Evolutionary conservation across 805 yeast species (phyloP), one percentile per base, ranked within the genome.

Genomic region (Monosporozyma aerobia): DNA sequence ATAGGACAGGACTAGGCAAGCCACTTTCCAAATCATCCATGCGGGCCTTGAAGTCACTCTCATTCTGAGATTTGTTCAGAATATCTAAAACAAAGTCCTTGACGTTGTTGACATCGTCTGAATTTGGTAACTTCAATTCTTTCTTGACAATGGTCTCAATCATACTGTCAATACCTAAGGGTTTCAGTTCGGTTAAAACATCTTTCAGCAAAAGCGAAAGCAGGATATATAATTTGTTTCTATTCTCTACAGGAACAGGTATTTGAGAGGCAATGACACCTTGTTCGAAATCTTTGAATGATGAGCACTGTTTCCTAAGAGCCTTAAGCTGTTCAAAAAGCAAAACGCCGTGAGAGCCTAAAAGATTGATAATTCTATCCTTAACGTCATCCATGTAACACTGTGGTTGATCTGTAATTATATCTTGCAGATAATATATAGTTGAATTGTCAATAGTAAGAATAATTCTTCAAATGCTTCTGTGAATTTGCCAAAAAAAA

Each of bases 81-180:
- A 63, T 55, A 44, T 60, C 54, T 2, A 56, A 19, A 2, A 65
- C 51, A 44, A 64, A 65, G 3, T 63, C 61, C 19, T 56, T 59
- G 6, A 67, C 65, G 9, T 59, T 56, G 1, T 46, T 45, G 10
- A 59, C 64, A 35, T 59, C 60, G 10, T 33, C 7, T 19, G 25
- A 30, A 39, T 44, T 19, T 3, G 30, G 23, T 13, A 62, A 33
- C 13, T 53, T 52, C 7, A 67, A 35, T 5, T 54, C 53, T 8
- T 47, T 44, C 23, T 52, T 50, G 27, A 64, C 48, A 8, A 63
- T 49, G 10, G 49, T 29, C 2, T 51, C 19, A 5, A 47, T 37
- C 14, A 11, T 11, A 16, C 11, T n/a, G 5, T 47, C 43, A 10
- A 47, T n/a, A 14, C 80, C 58, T 53, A 82, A 39, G 70, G 68